phyloP scores from a whole-genome alignment of 2,329 filamentous ascomycete genomes.

The Neoascochyta sp. region DNA sequence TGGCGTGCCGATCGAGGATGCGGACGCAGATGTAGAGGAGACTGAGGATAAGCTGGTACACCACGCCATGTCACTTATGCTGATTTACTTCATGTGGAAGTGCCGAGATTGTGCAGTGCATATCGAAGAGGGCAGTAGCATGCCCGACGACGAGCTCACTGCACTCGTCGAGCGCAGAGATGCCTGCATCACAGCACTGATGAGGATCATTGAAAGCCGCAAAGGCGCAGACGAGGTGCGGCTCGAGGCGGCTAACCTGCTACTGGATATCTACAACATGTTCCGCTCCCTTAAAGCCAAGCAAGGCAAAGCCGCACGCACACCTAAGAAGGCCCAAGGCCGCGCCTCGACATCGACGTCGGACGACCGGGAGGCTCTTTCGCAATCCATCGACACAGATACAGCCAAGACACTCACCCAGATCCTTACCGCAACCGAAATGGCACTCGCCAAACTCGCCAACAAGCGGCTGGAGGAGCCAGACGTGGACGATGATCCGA shows the following conservation, averaged over 20 bases:
- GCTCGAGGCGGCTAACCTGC: slow-evolving; percentile 67
- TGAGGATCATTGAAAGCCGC: slow-evolving; percentile 49
- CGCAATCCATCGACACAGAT: slow-evolving; percentile 64
- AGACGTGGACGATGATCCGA: slow-evolving; percentile 68
- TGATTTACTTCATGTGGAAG: slow-evolving; percentile 98
- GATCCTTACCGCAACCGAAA: slow-evolving; percentile 75
- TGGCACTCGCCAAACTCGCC: slow-evolving; percentile 50
- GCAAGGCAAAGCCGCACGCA: slow-evolving; percentile 24
- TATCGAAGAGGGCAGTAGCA: slow-evolving; percentile 40
- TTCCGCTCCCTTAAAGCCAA: slow-evolving; percentile 68
- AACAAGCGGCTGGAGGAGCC: slow-evolving; percentile 39
- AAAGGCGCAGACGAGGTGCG: slow-evolving; percentile 72
- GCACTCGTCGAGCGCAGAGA: slow-evolving; percentile 52
- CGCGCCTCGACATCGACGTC: slow-evolving; percentile 31
- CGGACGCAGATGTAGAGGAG: slow-evolving; percentile 67
- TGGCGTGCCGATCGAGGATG: slow-evolving; percentile 61
- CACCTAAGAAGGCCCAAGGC: slow-evolving; percentile 30
- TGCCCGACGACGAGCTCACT: slow-evolving; percentile 59
- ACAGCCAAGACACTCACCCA: slow-evolving; percentile 65
- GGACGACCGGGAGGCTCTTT: slow-evolving; percentile 54
- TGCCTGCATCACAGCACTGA: slow-evolving; percentile 48
- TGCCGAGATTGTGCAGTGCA: slow-evolving; percentile 51
- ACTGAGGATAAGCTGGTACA: slow-evolving; percentile 75
- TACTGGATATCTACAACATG: slow-evolving; percentile 78
- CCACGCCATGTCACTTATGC: slow-evolving; percentile 69